Evolutionary conservation across 192 early-diverging fungal genomes (phyloP).

Genomic region (Umbelopsis sp.): DNA sequence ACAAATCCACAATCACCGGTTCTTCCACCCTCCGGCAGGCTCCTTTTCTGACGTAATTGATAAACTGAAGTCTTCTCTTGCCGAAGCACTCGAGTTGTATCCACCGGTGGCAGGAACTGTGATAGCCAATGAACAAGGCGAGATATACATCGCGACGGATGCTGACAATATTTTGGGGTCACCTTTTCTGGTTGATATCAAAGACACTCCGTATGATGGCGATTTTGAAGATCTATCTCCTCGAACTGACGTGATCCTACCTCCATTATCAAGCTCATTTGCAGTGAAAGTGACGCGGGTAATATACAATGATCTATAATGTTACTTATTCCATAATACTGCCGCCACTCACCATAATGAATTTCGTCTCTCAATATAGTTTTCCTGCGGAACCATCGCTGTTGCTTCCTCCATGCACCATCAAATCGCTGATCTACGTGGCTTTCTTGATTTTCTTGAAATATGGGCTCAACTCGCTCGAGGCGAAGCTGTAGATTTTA

Average conservation of each 20-base stretch:
- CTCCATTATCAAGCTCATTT: slow-evolving; percentile 12
- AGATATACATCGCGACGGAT: slow-evolving; percentile 20
- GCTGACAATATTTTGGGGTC: slow-evolving; percentile 20
- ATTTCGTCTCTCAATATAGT: no score
- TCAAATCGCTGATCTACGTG: slow-evolving; percentile 33
- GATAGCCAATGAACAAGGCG: slow-evolving; percentile 23
- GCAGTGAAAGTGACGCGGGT: slow-evolving; percentile 40
- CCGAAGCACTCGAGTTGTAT: slow-evolving; percentile 41
- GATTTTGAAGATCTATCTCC: slow-evolving; percentile 31
- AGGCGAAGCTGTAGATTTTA: slow-evolving; percentile 35
- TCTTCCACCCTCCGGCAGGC: slow-evolving; percentile 22
- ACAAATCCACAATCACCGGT: slow-evolving; percentile 39
- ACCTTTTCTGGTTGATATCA: slow-evolving; percentile 35
- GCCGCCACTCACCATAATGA: not conserved
- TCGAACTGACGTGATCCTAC: slow-evolving; percentile 11
- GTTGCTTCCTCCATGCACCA: slow-evolving; percentile 37
- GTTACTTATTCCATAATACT: not conserved
- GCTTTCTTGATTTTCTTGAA: slow-evolving; percentile 41
- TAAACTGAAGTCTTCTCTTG: slow-evolving; percentile 34
- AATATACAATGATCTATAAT: slow-evolving; percentile 9
- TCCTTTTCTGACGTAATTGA: slow-evolving; percentile 27
- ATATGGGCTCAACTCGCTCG: slow-evolving; percentile 36
- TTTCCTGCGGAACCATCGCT: slow-evolving; percentile 36
- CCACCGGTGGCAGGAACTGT: slow-evolving; percentile 38
- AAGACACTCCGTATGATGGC: slow-evolving; percentile 24